Evolutionary conservation across 352 stramenopile genomes (phyloP), one percentile per base, ranked within the genome.

Genomic region (Globisporangium paroecandrum): DNA sequence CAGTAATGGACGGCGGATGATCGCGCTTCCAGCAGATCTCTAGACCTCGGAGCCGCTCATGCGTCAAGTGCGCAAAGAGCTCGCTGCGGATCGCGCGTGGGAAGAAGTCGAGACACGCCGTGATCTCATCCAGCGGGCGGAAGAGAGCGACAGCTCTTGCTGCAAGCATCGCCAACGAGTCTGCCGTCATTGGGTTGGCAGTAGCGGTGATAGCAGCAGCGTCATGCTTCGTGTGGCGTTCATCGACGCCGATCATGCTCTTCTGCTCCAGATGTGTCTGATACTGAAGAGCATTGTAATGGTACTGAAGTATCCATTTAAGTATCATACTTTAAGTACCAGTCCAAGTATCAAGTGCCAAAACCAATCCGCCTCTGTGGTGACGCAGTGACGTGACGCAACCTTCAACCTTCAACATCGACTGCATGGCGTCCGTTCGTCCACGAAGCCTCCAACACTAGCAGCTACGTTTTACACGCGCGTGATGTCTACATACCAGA

Each of bases 11-110:
- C 15, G 5, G 15, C 3, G 49, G 25, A 38, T 74, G 43, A 7
- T 67, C 64, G 27, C 2, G 29, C 18, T 25, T 62, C 79, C 72
- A 87, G 9, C 27, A 69, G 60, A 89, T 62, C 51, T 89, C 81
- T 53, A 89, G 77, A 47, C 74, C 72, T 1, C 79, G 81, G 29
- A 89, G 62, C 18, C 79, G 75, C 24, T 79, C 76, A 51, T 82
- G 66, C 7, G 64, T 74, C 59, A 89, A 56, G 38, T 81, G 62
- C 18, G 60, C n/a, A 38, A 85, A 82, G 15, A 89, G 68, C 67
- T 77, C 71, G 18, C 69, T 53, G 41, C 79, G 79, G 43, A 88
- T 75, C 15, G 63, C n/a, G 1, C 54, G 59, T 15, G 79, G 81
- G 20, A 89, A 68, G 36, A 72, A 77, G 63, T 83, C 79, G 13